Conservation (phyloP, 2,329 filamentous ascomycete species). For the Aureobasidium melanogenum region DNA sequence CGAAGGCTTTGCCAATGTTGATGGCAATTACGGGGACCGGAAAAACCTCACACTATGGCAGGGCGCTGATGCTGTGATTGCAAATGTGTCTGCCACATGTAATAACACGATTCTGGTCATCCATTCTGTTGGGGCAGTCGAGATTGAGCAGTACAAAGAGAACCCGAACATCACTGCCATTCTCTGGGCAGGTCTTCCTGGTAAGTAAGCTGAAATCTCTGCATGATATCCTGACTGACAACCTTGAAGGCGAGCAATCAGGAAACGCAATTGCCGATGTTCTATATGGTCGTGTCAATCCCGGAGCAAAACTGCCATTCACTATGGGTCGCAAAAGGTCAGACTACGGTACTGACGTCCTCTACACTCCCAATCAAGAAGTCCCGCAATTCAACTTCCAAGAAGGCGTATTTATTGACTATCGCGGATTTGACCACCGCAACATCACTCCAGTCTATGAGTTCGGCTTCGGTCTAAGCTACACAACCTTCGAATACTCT, state of each 20-base stretch:
- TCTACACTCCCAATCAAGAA: slow-evolving; percentile 58
- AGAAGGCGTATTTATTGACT: slow-evolving; percentile 71
- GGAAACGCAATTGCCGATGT: slow-evolving; percentile 68
- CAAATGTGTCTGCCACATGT: slow-evolving; percentile 42
- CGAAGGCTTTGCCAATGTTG: slow-evolving; percentile 41
- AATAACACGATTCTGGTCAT: slow-evolving; percentile 84
- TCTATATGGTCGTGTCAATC: slow-evolving; percentile 68
- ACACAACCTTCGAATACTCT: slow-evolving; percentile 65
- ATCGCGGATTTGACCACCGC: slow-evolving; percentile 59
- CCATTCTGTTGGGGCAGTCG: slow-evolving; percentile 69
- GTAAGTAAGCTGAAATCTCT: slow-evolving; percentile 6
- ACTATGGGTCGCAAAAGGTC: slow-evolving; percentile 59
- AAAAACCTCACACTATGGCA: slow-evolving; percentile 40
- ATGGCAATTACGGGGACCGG: slow-evolving; percentile 36
- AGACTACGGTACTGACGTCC: slow-evolving; percentile 59
- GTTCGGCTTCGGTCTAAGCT: slow-evolving; percentile 69
- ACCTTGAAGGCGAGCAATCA: slow-evolving; percentile 56
- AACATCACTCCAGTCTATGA: slow-evolving; percentile 60
- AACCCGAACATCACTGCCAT: slow-evolving; percentile 72
- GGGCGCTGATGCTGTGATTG: slow-evolving; percentile 57
- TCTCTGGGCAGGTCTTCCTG: slow-evolving; percentile 64
- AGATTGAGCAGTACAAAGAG: slow-evolving; percentile 59
- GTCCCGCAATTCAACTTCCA: slow-evolving; percentile 62
- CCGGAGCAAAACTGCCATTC: slow-evolving; percentile 65
- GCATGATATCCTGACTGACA: not conserved